These are phyloP conservation scores for Saccharomycopsis vini DNA, from an alignment of 805 yeast species.

Conservation along the genomic window DNA sequence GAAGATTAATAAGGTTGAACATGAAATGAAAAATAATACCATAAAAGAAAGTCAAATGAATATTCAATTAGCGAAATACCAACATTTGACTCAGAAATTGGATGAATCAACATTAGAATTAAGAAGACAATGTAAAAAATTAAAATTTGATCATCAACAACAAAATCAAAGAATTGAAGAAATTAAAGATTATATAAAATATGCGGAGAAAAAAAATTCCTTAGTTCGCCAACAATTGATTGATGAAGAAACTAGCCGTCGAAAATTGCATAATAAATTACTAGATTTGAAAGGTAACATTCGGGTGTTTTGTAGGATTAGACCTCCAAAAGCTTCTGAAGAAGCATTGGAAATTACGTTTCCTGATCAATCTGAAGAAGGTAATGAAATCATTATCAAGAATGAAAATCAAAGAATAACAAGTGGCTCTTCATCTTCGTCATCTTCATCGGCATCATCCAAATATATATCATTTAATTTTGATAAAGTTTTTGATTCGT, in stretches of 20 bases:
- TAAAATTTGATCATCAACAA: conserved; percentile 18
- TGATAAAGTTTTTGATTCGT: conserved; percentile 64
- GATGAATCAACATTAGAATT: not conserved
- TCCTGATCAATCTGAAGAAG: conserved; percentile 20
- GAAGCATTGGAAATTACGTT: conserved; percentile 5
- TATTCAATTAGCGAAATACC: conserved; percentile 10
- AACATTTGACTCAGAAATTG: not conserved
- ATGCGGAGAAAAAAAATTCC: conserved; percentile 21
- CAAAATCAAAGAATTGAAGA: conserved; percentile 18
- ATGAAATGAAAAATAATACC: conserved; percentile 19
- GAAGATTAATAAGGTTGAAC: conserved; percentile 5
- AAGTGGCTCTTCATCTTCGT: no score
- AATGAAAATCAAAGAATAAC: conserved; percentile 21
- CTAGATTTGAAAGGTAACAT: conserved; percentile 91
- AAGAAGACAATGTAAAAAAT: conserved; percentile 9
- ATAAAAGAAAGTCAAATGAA: conserved; percentile 17
- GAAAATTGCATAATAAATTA: conserved; percentile 59
- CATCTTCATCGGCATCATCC: conserved; percentile 7
- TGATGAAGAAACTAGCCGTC: conserved; percentile 46
- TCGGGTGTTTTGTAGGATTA: conserved; percentile 78
- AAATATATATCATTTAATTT: conserved; percentile 42
- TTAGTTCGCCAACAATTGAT: conserved; percentile 31
- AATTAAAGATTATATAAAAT: conserved; percentile 11
- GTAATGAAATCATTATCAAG: conserved; percentile 23
- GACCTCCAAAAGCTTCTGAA: conserved; percentile 41